phyloP scores from a whole-genome alignment of 1,139 yeast genomes.

The Hyphopichia khmerensis region DNA sequence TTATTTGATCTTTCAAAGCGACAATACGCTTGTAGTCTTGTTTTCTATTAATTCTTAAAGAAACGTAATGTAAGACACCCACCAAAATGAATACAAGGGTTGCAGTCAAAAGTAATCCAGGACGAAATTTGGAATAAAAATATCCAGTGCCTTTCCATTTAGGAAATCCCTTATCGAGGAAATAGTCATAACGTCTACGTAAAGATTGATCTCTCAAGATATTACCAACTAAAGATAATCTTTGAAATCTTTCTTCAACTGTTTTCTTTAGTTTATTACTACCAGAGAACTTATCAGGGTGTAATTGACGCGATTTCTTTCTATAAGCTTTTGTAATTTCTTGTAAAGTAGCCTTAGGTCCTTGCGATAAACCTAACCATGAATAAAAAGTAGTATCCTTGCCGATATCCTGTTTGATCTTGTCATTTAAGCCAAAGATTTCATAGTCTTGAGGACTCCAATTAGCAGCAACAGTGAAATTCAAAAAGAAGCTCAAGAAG shows the following conservation, averaged over 20 bases:
- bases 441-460: constrained; percentile 70
- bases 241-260: constrained; percentile 64
- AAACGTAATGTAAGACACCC: constrained; percentile 58
- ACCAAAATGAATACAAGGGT: constrained; percentile 48
- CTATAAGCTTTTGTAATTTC: constrained; percentile 78
- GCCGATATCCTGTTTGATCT: constrained; percentile 65
- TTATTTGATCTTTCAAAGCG: constrained; percentile 50
- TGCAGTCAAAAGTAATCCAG: constrained; percentile 56
- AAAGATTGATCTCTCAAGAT: constrained; percentile 62
- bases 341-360: constrained; percentile 54
- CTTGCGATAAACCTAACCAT: constrained; percentile 54
- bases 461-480: constrained; percentile 13
- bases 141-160: constrained; percentile 61
- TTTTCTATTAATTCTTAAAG: constrained; percentile 53
- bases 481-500: not conserved
- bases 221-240: constrained; percentile 72
- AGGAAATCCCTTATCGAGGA: constrained; percentile 84
- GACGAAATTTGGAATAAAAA: constrained; percentile 55
- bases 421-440: constrained; percentile 73
- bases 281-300: constrained; percentile 74
- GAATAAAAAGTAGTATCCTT: constrained; percentile 63
- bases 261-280: constrained; percentile 39
- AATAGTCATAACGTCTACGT: constrained; percentile 81
- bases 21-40: constrained; percentile 63
- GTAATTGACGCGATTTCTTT: constrained; percentile 66